Evolutionary conservation across 2,329 filamentous ascomycete species (phyloP), one percentile per base, ranked within the genome.

Genomic region (Apiospora sp.): DNA sequence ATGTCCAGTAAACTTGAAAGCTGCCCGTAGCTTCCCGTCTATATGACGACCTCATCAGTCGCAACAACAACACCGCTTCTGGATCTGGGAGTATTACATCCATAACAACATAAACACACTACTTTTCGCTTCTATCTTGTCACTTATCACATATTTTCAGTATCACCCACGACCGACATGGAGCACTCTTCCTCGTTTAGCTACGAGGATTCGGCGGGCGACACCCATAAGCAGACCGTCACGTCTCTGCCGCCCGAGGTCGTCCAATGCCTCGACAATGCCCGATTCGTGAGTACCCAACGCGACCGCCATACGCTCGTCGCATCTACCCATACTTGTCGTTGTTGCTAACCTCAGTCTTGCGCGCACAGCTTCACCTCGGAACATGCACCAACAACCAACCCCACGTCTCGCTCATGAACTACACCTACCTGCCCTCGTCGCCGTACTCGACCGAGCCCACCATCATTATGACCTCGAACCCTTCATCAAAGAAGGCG

Each of bases 341-440:
- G 49, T 67, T 68, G 37, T 48, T 19, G 54, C 71, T 75, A 27
- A 73, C 58, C 34, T 46, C 41, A 71, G 58, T 24, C 51, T 34
- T 27, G 24, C 71, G 30, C 67, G 43, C 12, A 77, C 79, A 98
- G 95, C 94, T 99, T 77, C 96, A 99, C 83, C 92, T 99, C 71
- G 95, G 96, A 78, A 99, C 96, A 72, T 97, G 93, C 82, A 91
- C 91, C 77, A 88, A 93, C 77, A 93, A 96, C 79, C 87, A 91
- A 75, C 96, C 96, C 13, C 94, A 98, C 82, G 94, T 98, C 76
- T 97, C 95, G 49, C 91, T 99, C 76, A 99, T 99, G 96, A 98
- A 97, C 87, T 98, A 98, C 86, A 98, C 96, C 80, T 98, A 98
- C 84, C 92, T 99, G 30, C 93, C 95, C 51, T 91, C 88, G 7